These are phyloP conservation scores for Barnettozyma populi DNA, from an alignment of 805 yeast species.

Conservation along the genomic window DNA sequence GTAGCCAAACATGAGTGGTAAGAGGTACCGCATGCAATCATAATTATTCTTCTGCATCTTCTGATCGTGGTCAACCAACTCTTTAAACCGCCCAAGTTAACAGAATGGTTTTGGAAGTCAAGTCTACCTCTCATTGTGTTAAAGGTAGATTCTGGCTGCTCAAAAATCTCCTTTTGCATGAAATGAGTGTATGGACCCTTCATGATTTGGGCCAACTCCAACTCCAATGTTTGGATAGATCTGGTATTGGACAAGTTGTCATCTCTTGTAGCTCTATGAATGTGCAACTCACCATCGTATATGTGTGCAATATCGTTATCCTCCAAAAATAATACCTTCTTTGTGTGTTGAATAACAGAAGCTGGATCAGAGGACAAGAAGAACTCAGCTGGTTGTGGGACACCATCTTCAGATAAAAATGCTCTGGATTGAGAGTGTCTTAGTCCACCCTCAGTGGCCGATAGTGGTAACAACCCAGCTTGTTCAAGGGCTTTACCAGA, in stretches of 20 bases:
- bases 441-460: slow-evolving; percentile 49
- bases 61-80: slow-evolving; percentile 82
- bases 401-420: slow-evolving; percentile 87
- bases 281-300: slow-evolving; percentile 96
- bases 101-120: slow-evolving; percentile 73
- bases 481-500: slow-evolving; percentile 19
- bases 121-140: slow-evolving; percentile 99
- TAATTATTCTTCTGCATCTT: slow-evolving; percentile 89
- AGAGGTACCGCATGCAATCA: slow-evolving; percentile 99
- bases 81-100: slow-evolving; percentile 87
- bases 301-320: slow-evolving; percentile 99
- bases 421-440: slow-evolving; percentile 96
- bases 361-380: slow-evolving; percentile 96
- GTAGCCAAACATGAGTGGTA: slow-evolving; percentile 98
- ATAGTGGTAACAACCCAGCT: slow-evolving; percentile 44
- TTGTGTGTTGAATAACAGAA: slow-evolving; percentile 93
- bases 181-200: slow-evolving; percentile 94
- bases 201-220: slow-evolving; percentile 97
- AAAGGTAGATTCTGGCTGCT: slow-evolving; percentile 96
- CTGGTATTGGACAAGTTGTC: slow-evolving; percentile 90
- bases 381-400: slow-evolving; percentile 91
- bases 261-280: slow-evolving; percentile 89
- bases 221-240: slow-evolving; percentile 92
- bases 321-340: slow-evolving; percentile 91
- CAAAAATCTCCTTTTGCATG: slow-evolving; percentile 98